phyloP scores from a whole-genome alignment of 768 basidiomycete species.

The Clavaria fumosa region DNA sequence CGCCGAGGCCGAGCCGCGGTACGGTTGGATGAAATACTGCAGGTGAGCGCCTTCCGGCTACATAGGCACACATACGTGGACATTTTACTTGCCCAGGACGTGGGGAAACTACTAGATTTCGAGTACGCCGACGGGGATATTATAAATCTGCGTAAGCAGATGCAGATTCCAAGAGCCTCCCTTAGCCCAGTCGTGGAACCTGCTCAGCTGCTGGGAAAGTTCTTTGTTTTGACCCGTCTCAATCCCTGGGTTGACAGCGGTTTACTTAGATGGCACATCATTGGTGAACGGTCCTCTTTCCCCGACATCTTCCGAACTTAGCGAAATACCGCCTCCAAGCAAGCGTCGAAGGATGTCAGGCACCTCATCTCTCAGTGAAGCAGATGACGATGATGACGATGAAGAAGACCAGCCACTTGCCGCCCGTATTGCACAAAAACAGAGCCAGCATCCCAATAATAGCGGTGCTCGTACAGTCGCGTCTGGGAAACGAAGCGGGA shows the following conservation, averaged over 20 bases:
- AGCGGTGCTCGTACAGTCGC: conserved; percentile 15
- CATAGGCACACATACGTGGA: neutral
- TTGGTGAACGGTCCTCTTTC: conserved; percentile 19
- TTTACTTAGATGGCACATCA: conserved; percentile 3
- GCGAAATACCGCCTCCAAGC: conserved; percentile 28
- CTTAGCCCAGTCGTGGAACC: conserved; percentile 32
- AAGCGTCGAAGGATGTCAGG: conserved; percentile 42
- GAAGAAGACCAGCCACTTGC: conserved; percentile 47
- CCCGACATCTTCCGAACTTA: conserved; percentile 34
- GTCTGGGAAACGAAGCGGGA: conserved; percentile 31
- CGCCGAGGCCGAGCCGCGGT: conserved; percentile 62
- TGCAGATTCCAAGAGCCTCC: conserved; percentile 37
- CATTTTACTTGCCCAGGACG: conserved; percentile 34
- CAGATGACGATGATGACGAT: conserved; percentile 36
- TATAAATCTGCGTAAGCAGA: conserved; percentile 51
- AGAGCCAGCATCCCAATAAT: conserved; percentile 15
- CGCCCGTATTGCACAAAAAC: conserved; percentile 23
- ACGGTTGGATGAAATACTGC: conserved; percentile 65
- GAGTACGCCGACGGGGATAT: conserved; percentile 60
- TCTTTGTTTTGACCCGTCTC: conserved; percentile 3
- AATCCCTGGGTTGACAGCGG: conserved; percentile 2
- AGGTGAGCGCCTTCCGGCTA: conserved; percentile 33
- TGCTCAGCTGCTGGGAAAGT: conserved; percentile 38
- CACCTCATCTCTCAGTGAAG: conserved; percentile 37
- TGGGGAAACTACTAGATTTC: conserved; percentile 65